Conservation (phyloP, 1,139 yeast species). For the Nakaseomyces bracarensis region DNA sequence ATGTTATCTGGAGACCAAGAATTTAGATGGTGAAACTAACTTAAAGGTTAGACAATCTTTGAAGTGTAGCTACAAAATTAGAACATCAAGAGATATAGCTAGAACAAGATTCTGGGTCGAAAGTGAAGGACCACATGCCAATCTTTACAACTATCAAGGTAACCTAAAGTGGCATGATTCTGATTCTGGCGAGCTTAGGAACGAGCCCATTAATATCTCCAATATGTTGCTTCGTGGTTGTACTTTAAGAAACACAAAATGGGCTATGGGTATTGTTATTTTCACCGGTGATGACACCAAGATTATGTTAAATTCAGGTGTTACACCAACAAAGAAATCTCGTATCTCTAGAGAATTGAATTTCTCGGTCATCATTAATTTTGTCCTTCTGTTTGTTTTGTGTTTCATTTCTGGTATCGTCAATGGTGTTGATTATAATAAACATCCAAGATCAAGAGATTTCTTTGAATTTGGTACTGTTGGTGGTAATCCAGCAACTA, state of each 20-base stretch:
- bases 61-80: conserved; percentile 56
- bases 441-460: conserved; percentile 46
- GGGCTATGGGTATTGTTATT: conserved; percentile 84
- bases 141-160: conserved; percentile 80
- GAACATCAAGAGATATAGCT: conserved; percentile 64
- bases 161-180: conserved; percentile 36
- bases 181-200: conserved; percentile 38
- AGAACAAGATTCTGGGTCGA: conserved; percentile 76
- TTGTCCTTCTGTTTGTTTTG: conserved; percentile 59
- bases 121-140: conserved; percentile 83
- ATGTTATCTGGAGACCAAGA: conserved; percentile 89
- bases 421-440: conserved; percentile 67
- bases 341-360: conserved; percentile 79
- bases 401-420: conserved; percentile 78
- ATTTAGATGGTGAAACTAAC: conserved; percentile 94
- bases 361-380: conserved; percentile 71
- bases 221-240: conserved; percentile 84
- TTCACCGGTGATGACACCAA: conserved; percentile 90
- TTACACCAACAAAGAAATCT: conserved; percentile 82
- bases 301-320: conserved; percentile 88
- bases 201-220: conserved; percentile 72
- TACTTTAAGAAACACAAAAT: conserved; percentile 82
- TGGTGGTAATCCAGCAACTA: conserved; percentile 52
- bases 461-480: conserved; percentile 65
- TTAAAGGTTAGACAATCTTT: conserved; percentile 73